Conservation (phyloP, 2,329 filamentous ascomycete species). For the Cercospora sojina region DNA sequence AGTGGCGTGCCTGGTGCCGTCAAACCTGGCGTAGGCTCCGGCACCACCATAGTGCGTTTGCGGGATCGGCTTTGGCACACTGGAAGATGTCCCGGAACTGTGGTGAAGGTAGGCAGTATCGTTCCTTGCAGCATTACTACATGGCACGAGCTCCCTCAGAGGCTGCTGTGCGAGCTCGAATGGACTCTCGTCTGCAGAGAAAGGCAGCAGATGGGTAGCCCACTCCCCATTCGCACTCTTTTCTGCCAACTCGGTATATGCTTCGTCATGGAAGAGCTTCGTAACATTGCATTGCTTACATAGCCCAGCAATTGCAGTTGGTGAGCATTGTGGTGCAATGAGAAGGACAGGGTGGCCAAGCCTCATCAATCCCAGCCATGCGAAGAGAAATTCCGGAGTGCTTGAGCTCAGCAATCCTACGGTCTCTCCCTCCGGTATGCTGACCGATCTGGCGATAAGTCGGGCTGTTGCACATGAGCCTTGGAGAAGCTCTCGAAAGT, state of each 20-base stretch:
- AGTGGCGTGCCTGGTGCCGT: conserved; percentile 46
- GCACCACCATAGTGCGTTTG: conserved; percentile 58
- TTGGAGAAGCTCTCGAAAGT: conserved; percentile 39
- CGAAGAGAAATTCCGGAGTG: conserved; percentile 57
- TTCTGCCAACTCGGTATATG: conserved; percentile 39
- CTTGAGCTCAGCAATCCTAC: conserved; percentile 59
- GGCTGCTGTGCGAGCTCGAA: conserved; percentile 12
- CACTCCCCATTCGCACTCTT: neutral
- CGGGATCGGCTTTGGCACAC: conserved; percentile 61
- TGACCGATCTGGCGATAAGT: conserved; percentile 28
- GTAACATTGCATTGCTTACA: conserved; percentile 49
- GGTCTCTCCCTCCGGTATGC: conserved; percentile 32
- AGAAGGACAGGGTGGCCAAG: conserved; percentile 57
- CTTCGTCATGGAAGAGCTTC: conserved; percentile 50
- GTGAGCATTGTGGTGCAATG: conserved; percentile 53
- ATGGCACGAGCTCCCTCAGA: neutral
- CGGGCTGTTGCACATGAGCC: conserved; percentile 42
- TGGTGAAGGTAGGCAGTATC: conserved; percentile 61
- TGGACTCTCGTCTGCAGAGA: conserved; percentile 8
- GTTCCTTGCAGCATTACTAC: conserved; percentile 27
- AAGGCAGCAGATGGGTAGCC: conserved; percentile 18
- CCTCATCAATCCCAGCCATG: conserved; percentile 60
- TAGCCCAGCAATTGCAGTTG: conserved; percentile 53
- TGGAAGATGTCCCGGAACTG: conserved; percentile 64
- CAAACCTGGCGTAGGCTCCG: conserved; percentile 54